Evolutionary conservation across 2,329 filamentous ascomycete species (phyloP).

Genomic region (Metarhizium guizhouense): DNA sequence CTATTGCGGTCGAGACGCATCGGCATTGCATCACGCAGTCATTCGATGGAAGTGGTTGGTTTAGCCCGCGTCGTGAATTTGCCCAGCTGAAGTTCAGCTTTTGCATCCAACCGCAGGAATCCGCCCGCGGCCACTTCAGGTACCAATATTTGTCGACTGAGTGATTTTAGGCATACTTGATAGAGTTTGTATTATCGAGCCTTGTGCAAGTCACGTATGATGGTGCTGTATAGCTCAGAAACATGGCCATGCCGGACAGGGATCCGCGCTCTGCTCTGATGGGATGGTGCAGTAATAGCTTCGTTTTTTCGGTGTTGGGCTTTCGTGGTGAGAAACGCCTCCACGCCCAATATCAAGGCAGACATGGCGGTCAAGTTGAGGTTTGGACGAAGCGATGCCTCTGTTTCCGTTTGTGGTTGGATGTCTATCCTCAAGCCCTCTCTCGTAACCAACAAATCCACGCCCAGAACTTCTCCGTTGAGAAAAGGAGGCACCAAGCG

Average conservation of each 20-base stretch:
- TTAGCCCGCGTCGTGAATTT: neutral
- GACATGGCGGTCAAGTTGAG: neutral
- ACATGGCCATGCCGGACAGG: neutral
- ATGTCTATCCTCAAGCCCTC: neutral
- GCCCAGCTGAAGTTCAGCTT: neutral
- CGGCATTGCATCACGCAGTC: neutral
- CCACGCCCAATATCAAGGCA: neutral
- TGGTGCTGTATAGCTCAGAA: neutral
- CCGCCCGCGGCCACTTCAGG: neutral
- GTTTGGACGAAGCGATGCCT: neutral
- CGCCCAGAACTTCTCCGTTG: neutral
- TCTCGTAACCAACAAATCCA: neutral
- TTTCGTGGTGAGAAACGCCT: neutral
- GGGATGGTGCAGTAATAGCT: neutral
- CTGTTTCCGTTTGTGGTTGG: neutral
- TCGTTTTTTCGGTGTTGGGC: neutral
- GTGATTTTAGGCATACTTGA: neutral
- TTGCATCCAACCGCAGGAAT: neutral
- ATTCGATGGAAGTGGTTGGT: neutral
- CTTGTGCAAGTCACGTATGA: neutral
- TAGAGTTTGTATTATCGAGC: neutral
- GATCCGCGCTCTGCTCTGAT: neutral
- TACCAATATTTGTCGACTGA: neutral
- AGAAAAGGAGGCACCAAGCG: neutral
- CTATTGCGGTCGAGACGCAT: neutral